phyloP scores from a whole-genome alignment of 805 yeast genomes.

The Candida caryicola region DNA sequence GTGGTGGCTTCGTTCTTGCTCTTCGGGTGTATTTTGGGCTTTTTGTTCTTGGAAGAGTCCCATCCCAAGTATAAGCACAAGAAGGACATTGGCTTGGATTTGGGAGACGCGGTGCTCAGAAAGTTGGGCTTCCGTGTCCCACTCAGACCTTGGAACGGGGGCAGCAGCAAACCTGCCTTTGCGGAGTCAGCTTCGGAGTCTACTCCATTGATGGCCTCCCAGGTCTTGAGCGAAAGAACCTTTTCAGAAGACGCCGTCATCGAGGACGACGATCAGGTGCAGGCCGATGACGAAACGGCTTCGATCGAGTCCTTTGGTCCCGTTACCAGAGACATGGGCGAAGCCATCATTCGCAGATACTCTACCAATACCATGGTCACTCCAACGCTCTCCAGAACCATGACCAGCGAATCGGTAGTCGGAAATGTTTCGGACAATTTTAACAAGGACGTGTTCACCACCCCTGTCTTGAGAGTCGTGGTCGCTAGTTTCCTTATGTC shows the following conservation, averaged over 20 bases:
- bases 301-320: conserved; percentile 7
- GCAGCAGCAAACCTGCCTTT: not conserved
- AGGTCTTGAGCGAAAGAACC: not conserved
- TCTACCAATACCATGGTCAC: conserved; percentile 14
- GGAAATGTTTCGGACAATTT: conserved; percentile 12
- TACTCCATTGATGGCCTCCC: conserved; percentile 6
- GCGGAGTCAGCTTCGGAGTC: not conserved
- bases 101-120: conserved; percentile 33
- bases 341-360: conserved; percentile 17
- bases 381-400: conserved; percentile 8
- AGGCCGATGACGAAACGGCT: not conserved
- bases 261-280: not conserved
- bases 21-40: conserved; percentile 26
- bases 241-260: not conserved
- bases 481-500: conserved; percentile 41
- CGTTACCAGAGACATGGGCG: conserved; percentile 11
- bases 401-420: conserved; percentile 1
- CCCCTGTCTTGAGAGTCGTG: conserved; percentile 29
- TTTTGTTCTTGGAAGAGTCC: conserved; percentile 39
- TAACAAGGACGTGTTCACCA: conserved; percentile 24
- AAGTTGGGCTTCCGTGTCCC: conserved; percentile 26
- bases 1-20: conserved; percentile 29
- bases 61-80: conserved; percentile 21
- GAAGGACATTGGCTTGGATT: conserved; percentile 31
- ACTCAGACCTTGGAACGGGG: conserved; percentile 28